Base-by-base conservation (phyloP, 2,329 filamentous ascomycete genomes). In the Cladosporium sp. region DNA sequence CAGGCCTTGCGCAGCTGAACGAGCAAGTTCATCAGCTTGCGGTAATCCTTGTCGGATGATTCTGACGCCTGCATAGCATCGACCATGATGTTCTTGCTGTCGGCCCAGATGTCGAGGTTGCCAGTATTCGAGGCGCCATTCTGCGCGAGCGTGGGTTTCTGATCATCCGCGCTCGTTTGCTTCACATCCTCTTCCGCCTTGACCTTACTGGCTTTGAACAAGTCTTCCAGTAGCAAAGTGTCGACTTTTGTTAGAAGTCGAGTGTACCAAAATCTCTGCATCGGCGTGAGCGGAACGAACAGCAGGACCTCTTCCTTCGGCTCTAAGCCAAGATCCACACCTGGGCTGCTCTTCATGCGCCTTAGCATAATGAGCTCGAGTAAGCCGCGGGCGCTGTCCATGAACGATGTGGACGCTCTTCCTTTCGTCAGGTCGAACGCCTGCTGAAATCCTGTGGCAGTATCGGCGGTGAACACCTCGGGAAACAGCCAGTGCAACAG, bases 341-440 rank as follows among this genome's bases (percentile, higher is more conserved):
- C 75, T 0, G 75, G 72, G 34, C 75, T 79, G 42, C 72, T 72
- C 60, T 84, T 84, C 70, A 80, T 78, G 3, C 80, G 69, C 10
- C 81, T 72, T 6, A 83, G 67, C 80, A 83, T 83, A 44, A 83
- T 72, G 1, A 81, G 62, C 56, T 81, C 76, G 1, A 83, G 70
- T 8, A 84, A 68, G 1, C 66, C 67, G 1, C 78, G 72, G 5
- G 79, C 72, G 58, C 76, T 64, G 45, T 80, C 74, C 64, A 83
- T 73, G 28, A 83, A 79, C 0, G 63, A 63, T 4, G 72, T 74
- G 19, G 78, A 77, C 8, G 78, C 77, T 53, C 74, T 76, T 7
- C 80, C 81, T 13, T 75, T 73, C 2, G 69, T 74, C 1, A 84
- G 66, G 50, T 82, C 76, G 59, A 83, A 84, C 0, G 80, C 79